Conservation (phyloP, 495 filamentous ascomycete species). For the Podospora didyma region DNA sequence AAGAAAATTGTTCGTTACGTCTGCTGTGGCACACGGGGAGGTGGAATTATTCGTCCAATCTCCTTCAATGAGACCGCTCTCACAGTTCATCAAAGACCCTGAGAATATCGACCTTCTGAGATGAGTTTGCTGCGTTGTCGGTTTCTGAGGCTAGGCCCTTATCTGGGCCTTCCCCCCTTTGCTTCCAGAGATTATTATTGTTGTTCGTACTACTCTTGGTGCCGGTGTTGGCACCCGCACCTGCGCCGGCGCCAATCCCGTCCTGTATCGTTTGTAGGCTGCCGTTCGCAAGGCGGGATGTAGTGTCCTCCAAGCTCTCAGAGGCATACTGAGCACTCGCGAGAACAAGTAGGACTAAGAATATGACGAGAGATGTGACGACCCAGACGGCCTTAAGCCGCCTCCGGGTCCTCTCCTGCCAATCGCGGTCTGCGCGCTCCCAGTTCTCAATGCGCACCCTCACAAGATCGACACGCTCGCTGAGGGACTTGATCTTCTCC, state of each 20-base stretch:
- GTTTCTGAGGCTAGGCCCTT: not conserved
- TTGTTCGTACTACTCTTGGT: not conserved
- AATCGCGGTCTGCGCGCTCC: constrained; percentile 67
- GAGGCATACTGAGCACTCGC: constrained; percentile 34
- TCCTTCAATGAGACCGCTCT: not conserved
- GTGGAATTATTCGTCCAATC: not conserved
- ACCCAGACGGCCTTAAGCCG: constrained; percentile 61
- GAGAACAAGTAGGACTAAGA: constrained; percentile 43
- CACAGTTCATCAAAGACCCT: constrained; percentile 42
- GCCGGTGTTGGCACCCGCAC: not conserved
- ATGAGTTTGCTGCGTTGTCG: constrained; percentile 6
- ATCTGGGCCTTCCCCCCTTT: not conserved
- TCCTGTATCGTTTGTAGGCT: constrained; percentile 9
- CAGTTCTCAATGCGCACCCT: constrained; percentile 62
- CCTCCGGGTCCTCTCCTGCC: constrained; percentile 63
- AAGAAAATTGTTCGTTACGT: not conserved
- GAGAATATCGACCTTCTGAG: constrained; percentile 22
- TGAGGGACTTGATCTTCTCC: constrained; percentile 59
- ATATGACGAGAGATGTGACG: constrained; percentile 40
- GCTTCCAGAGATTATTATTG: not conserved
- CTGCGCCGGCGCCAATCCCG: not conserved
- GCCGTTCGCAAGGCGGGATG: constrained; percentile 11
- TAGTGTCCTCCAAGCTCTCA: constrained; percentile 9
- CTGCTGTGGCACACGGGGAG: not conserved
- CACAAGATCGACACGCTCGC: constrained; percentile 61